Percentiles rank a stretch among this genome's conserved stretches.
Conservation (phyloP, 495 filamentous ascomycete species). For the Hypoxylon perforatum region DNA sequence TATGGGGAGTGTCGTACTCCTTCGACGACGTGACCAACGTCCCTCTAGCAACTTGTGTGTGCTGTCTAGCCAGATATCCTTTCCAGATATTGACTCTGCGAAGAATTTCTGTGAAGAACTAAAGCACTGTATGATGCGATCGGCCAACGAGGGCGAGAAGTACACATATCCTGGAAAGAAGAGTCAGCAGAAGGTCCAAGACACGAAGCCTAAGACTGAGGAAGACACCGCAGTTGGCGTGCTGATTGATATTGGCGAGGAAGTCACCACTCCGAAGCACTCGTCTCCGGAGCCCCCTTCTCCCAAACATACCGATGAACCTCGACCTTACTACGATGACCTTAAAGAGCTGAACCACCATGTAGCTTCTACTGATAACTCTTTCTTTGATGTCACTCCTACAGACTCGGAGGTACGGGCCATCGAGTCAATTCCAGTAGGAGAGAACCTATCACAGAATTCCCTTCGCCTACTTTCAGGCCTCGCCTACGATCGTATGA, state of each 20-base stretch:
- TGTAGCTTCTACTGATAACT: no score
- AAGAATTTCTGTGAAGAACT: not conserved
- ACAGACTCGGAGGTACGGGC: not conserved
- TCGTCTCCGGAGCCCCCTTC: no score
- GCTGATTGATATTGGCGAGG: not conserved
- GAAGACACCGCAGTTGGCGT: not conserved
- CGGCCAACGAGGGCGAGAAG: not conserved
- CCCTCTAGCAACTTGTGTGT: not conserved
- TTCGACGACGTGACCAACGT: slow-evolving; percentile 4
- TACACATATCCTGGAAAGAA: not conserved
- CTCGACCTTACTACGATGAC: not conserved
- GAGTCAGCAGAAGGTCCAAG: not conserved
- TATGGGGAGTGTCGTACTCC: not conserved
- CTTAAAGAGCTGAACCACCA: no score
- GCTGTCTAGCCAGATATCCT: not conserved
- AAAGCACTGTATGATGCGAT: not conserved
- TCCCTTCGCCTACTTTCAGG: slow-evolving; percentile 17
- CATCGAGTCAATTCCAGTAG: slow-evolving; percentile 12
- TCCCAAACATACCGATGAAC: not conserved
- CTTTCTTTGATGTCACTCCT: not conserved
- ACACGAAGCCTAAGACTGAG: not conserved
- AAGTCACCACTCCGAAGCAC: no score
- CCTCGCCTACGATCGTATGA: slow-evolving; percentile 20
- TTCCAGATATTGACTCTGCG: not conserved
- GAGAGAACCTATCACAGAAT: slow-evolving; percentile 7